Conservation (phyloP, 148 eudicot species). For the Tetragonia tetragonoides region DNA sequence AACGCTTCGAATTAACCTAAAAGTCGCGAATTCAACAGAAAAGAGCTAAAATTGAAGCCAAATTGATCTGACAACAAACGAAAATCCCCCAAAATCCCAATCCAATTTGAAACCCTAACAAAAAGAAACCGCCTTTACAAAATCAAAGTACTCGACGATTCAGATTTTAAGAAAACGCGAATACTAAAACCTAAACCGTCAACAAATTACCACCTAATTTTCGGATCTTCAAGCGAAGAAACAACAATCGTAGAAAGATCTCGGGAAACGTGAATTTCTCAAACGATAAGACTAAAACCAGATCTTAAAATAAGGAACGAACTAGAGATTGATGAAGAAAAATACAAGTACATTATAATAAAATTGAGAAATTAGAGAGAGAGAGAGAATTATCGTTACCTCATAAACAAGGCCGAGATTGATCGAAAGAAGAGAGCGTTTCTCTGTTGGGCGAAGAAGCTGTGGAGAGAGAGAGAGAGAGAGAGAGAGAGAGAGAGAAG, state of each 20-base stretch:
- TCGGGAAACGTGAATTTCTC: not conserved
- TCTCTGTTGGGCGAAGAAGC: not conserved
- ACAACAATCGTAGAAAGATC: not conserved
- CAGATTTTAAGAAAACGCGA: not conserved
- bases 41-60: not conserved
- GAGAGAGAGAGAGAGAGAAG: not conserved
- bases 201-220: slow-evolving; percentile 9
- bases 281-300: not conserved
- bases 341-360: not conserved
- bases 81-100: slow-evolving; percentile 9
- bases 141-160: not conserved
- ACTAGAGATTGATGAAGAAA: not conserved
- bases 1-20: not conserved
- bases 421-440: slow-evolving; percentile 29
- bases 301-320: slow-evolving; percentile 17
- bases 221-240: slow-evolving; percentile 2
- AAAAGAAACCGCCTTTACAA: not conserved
- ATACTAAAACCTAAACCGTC: not conserved
- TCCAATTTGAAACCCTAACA: slow-evolving; percentile 21
- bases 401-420: slow-evolving; percentile 44
- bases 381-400: slow-evolving; percentile 13
- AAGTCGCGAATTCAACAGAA: not conserved
- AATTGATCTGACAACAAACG: not conserved
- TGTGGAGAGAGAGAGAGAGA: not conserved
- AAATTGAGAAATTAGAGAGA: not conserved